Base-by-base conservation (phyloP, 2,329 filamentous ascomycete species). In the Chaetomium olivaceum region DNA sequence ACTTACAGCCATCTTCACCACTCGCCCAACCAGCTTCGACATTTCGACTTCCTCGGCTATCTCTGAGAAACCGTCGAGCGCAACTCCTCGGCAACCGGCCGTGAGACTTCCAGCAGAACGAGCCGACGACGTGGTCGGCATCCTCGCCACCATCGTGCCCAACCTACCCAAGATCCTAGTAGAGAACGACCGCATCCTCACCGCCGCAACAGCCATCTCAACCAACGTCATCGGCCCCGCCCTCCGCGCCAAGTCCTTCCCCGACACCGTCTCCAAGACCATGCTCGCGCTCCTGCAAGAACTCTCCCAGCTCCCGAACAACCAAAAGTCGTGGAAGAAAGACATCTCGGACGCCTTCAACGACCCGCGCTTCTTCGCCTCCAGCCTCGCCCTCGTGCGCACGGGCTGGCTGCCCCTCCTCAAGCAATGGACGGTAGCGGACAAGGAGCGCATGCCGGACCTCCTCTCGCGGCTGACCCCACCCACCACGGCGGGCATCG, bases 301-400 rank as follows among this genome's bases (percentile, higher is more conserved):
- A 69, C 84, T 98, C 62, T 87, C 90, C 0, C 89, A 89, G 71
- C 82, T 97, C 31, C 87, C 91, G 2, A 91, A 90, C 70, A 90
- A 91, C 62, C 90, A 94, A 67, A 97, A 96, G 77, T 83, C 88
- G 1, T 97, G 94, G 92, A 96, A 91, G 78, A 97, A 93, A 76
- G 96, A 99, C 72, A 84, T 98, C 1, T 84, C 87, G 0, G 95
- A 98, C 75, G 93, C 93, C 0, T 97, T 98, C 79, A 95, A 96
- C 73, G 93, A 99, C 75, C 75, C 88, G 8, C 89, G 88, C 66
- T 94, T 99, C 79, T 96, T 99, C 74, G 83, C 84, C n/a, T 89
- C 88, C 51, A 81, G 87, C 8, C 74, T 91, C 4, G 72, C 82
- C 7, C 78, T 96, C 21, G 87, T 94, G 11, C 83, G 87, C 70